Evolutionary conservation across 2,329 filamentous ascomycete species (phyloP).

Genomic region (Penicillium sp.): DNA sequence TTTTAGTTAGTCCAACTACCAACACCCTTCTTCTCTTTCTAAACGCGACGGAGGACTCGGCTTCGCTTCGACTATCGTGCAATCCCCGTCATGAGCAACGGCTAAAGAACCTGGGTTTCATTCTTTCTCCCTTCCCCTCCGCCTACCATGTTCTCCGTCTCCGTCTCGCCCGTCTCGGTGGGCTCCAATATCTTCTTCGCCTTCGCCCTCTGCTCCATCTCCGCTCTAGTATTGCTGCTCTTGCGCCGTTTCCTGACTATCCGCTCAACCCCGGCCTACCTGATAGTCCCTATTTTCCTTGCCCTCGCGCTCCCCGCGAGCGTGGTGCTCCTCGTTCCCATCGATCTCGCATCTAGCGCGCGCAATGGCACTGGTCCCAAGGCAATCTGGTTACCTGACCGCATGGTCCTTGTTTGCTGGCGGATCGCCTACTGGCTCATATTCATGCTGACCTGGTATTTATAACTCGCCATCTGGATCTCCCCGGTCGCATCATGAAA

Average conservation of each 20-base stretch:
- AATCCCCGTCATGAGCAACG: slow-evolving; percentile 26
- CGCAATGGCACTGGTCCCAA: slow-evolving; percentile 72
- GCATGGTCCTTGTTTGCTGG: slow-evolving; percentile 85
- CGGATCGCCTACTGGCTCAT: slow-evolving; percentile 97
- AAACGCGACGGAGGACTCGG: slow-evolving; percentile 4
- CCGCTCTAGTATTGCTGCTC: slow-evolving; percentile 78
- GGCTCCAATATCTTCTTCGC: slow-evolving; percentile 81
- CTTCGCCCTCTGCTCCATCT: slow-evolving; percentile 74
- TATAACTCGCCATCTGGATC: slow-evolving; percentile 4
- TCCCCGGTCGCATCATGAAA: neutral
- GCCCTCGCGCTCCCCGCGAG: slow-evolving; percentile 91
- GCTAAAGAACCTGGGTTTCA: slow-evolving; percentile 15
- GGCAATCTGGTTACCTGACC: slow-evolving; percentile 85
- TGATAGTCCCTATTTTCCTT: slow-evolving; percentile 91
- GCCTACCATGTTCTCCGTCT: slow-evolving; percentile 38
- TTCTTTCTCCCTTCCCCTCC: slow-evolving; percentile 14
- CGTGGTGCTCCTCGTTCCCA: slow-evolving; percentile 89
- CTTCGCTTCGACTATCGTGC: slow-evolving; percentile 14
- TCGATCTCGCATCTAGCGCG: slow-evolving; percentile 89
- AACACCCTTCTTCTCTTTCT: slow-evolving; percentile 20
- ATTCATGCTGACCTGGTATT: slow-evolving; percentile 89
- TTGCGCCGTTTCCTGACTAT: slow-evolving; percentile 89
- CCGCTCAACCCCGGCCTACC: slow-evolving; percentile 86
- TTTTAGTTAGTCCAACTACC: neutral
- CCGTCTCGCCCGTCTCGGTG: slow-evolving; percentile 59